Base-by-base conservation (phyloP, 2,329 filamentous ascomycete genomes). In the Exophiala sp. region DNA sequence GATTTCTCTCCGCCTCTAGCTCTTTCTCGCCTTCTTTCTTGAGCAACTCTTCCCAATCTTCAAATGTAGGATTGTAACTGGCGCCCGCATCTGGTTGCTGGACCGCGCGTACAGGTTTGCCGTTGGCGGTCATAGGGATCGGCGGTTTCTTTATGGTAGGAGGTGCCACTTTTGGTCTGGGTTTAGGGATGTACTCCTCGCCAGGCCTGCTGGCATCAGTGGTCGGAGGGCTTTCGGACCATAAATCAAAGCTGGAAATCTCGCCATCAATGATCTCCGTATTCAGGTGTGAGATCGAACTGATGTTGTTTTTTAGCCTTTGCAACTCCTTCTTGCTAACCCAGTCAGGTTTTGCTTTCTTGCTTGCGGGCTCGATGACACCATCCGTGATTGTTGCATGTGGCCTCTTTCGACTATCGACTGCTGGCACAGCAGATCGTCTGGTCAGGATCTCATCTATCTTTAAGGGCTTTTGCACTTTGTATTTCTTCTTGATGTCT, bases 61-160 rank as follows among this genome's bases (percentile, higher is more conserved):
- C 78, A 60, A 94, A 94, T 4, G 80, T 73, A 0, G 93, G 93
- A 66, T 98, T 98, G 73, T 98, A 98, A 61, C 88, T 95, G 67
- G 84, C 88, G 52, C 88, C 89, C 13, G 84, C 88, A 5, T 82
- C 78, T 1, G 93, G 93, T 63, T 82, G 86, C 54, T 78, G 76
- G 0, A 98, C 85, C 2, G 89, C 83, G 1, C 88, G 86, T 7
- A 95, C 74, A 0, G 78, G 68, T 66, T 91, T 95, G 30, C 89
- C 90, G 63, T 77, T 88, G 37, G 85, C 86, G n/a, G 86, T 79
- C 23, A 97, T 77, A 2, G 90, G 88, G 46, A 95, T 76, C 2
- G 93, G 87, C 32, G 85, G 79, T 50, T 85, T 78, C 61, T 84
- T 84, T 58, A 95, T 68, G 0, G 91, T 89, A 45, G 75, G 73